Conservation (phyloP, 2,329 filamentous ascomycete species). For the Neonectria hederae region DNA sequence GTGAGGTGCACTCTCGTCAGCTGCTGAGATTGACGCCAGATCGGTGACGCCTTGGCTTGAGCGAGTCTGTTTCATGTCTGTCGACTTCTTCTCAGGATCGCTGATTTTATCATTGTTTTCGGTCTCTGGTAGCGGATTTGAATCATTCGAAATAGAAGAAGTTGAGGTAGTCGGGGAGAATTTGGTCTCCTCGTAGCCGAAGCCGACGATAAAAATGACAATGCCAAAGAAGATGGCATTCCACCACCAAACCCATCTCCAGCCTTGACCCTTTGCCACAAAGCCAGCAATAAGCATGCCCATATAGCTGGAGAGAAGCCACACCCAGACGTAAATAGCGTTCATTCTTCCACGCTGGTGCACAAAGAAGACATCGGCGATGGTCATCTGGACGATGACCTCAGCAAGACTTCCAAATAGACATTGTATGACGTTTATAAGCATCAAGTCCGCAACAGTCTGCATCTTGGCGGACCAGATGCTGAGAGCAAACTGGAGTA, state of each 20-base stretch:
- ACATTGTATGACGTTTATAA: constrained; percentile 49
- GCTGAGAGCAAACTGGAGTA: constrained; percentile 6
- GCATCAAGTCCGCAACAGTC: constrained; percentile 7
- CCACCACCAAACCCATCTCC: constrained; percentile 62
- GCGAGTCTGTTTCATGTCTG: not conserved
- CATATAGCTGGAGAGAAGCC: constrained; percentile 42
- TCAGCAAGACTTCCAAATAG: constrained; percentile 46
- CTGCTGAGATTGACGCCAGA: not conserved
- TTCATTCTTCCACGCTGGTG: constrained; percentile 60
- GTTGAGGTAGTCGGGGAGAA: constrained; percentile 20
- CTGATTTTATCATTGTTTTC: not conserved
- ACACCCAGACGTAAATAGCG: constrained; percentile 52
- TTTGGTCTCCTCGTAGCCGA: constrained; percentile 53
- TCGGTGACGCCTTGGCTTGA: not conserved
- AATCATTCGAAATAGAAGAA: not conserved
- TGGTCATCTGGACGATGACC: constrained; percentile 56
- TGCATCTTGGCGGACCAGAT: constrained; percentile 21
- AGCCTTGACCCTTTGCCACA: constrained; percentile 47
- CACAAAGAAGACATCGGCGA: constrained; percentile 59
- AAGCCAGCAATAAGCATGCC: constrained; percentile 53
- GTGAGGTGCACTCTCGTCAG: not conserved
- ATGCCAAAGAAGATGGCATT: constrained; percentile 51
- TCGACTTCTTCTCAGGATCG: not conserved
- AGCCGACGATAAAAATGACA: constrained; percentile 51
- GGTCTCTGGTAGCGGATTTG: not conserved